Evolutionary conservation across 768 basidiomycete species (phyloP), one percentile per base, ranked within the genome.

Genomic region (Collybia sordida): DNA sequence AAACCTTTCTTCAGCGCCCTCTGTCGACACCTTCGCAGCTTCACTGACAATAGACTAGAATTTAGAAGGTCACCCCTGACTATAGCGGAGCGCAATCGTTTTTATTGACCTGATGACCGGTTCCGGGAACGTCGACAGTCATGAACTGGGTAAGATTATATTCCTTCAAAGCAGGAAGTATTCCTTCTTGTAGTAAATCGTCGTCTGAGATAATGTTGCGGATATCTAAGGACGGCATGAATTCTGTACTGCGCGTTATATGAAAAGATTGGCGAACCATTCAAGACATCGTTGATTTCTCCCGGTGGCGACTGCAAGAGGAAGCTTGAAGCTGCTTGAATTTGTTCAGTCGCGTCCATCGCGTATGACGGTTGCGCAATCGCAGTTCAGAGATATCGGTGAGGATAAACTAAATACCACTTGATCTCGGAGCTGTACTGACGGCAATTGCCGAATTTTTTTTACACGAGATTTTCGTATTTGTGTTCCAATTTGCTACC

Each of bases 271-370:
- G 39, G 47, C 69, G 54, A 52, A 91, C 93, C 93, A 60, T 91
- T 91, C 47, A 98, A 75, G 15, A 97, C 94, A 71, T 98, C 95
- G 67, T 96, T 97, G 57, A 98, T 93, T 73, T 98, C 90, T 39
- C 95, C 95, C 0, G 95, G 95, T 21, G 95, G 95, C 1, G 92
- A 85, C 64, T 97, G 95, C 0, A 91, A 77, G 24, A 98, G 73
- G 60, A 97, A 90, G 25, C 75, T 76, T 21, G 89, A 85, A 19
- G 88, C 94, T 6, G 80, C 78, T 60, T 82, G 73, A 40, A 91
- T 82, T 23, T 86, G 82, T 61, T 87, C 83, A 45, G 73, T 68
- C 44, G 74, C 64, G 55, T 82, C 78, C 87, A 90, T 88, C 25
- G 45, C 42, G 45, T 47, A 47, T 6, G 14, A 34, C 17, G 22